Conservation (phyloP, 176 grass and related monocot species). For the Thinopyrum elongatum region DNA sequence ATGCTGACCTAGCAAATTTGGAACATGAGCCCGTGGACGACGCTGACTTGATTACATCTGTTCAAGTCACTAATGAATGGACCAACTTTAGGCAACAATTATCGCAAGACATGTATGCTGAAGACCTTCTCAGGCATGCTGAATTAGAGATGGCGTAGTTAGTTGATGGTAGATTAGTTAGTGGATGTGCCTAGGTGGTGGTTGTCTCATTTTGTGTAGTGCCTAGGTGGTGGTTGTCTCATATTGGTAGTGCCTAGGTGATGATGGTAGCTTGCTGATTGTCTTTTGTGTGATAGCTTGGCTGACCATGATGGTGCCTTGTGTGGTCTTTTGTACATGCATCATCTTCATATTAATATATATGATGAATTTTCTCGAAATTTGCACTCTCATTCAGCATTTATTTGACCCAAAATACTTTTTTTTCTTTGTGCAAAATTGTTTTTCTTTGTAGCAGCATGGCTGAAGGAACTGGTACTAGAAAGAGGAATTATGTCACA, state of each 20-base stretch:
- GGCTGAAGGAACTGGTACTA: background rate
- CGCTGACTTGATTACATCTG: background rate
- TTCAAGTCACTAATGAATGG: background rate
- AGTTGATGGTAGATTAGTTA: background rate
- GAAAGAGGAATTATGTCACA: background rate
- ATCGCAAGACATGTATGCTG: background rate
- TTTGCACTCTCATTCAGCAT: too few species aligned
- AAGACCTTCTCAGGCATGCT: background rate
- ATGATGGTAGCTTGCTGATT: too few species aligned
- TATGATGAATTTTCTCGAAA: background rate
- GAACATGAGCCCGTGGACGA: background rate
- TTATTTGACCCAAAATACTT: background rate
- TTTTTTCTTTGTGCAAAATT: background rate
- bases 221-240: too few species aligned
- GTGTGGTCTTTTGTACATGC: too few species aligned
- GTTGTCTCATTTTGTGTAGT: background rate
- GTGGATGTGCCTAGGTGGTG: background rate
- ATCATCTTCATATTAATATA: too few species aligned
- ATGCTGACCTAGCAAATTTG: background rate
- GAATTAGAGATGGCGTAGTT: background rate
- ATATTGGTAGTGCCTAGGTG: background rate
- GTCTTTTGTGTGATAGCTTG: too few species aligned
- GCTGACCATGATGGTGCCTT: too few species aligned
- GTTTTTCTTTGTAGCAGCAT: background rate
- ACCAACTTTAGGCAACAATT: background rate